Conservation (phyloP, 345 rosid genomes). For the Raphanus raphanistrum region DNA sequence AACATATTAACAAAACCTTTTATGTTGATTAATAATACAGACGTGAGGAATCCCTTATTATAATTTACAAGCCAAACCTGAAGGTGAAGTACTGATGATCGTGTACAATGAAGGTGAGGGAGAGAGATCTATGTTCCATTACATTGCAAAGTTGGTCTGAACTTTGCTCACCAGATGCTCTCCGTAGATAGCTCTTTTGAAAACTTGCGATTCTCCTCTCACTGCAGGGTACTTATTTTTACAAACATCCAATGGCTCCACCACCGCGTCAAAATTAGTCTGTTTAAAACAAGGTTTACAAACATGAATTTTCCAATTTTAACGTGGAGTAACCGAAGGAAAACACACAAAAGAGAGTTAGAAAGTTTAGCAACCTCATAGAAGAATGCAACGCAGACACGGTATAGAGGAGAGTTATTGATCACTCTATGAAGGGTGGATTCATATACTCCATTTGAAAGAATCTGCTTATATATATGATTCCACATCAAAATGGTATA, state of each 20-base stretch:
- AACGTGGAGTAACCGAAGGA: neutral
- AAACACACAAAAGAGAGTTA: neutral
- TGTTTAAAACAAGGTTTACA: slow-evolving; percentile 33
- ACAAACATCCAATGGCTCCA: slow-evolving; percentile 76
- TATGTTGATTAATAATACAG: neutral
- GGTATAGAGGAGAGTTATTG: slow-evolving; percentile 57
- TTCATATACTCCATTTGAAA: slow-evolving; percentile 76
- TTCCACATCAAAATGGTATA: neutral
- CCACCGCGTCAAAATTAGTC: slow-evolving; percentile 66
- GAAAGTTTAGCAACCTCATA: slow-evolving; percentile 58
- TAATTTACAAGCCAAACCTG: slow-evolving; percentile 24
- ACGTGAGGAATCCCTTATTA: neutral
- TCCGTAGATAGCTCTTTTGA: slow-evolving; percentile 66
- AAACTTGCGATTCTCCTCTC: slow-evolving; percentile 48
- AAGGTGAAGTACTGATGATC: neutral
- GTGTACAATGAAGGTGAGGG: neutral
- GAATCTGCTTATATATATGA: slow-evolving; percentile 50
- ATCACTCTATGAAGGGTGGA: slow-evolving; percentile 76
- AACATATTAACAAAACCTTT: too few species aligned
- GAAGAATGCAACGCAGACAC: slow-evolving; percentile 71
- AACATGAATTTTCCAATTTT: neutral
- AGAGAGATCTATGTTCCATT: neutral
- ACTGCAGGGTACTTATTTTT: slow-evolving; percentile 33
- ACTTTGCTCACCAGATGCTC: slow-evolving; percentile 86
- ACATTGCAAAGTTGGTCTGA: slow-evolving; percentile 56